These are phyloP conservation scores for Albizia julibrissin DNA, from an alignment of 306 rosid genomes.

Conservation along the genomic window DNA sequence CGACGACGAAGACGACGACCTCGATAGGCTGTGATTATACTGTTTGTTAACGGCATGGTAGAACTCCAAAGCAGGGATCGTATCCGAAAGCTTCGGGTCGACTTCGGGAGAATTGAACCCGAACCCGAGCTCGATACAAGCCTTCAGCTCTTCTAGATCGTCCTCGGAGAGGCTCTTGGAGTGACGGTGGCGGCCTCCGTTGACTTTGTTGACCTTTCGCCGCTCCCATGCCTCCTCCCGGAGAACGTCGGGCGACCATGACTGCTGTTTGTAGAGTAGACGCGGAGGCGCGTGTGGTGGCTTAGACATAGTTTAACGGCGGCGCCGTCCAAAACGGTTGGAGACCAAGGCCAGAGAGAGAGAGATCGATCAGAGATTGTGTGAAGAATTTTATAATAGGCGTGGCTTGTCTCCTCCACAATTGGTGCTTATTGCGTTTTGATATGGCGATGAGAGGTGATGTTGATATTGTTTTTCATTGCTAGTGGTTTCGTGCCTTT, in stretches of 20 bases:
- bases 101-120: constrained; percentile 63
- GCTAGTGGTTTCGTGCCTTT: not conserved
- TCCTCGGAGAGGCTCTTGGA: constrained; percentile 67
- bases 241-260: constrained; percentile 69
- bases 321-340: not conserved
- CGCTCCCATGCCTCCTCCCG: constrained; percentile 84
- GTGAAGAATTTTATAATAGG: not conserved
- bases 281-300: constrained; percentile 40
- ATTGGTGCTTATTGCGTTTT: not conserved
- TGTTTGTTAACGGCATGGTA: constrained; percentile 60
- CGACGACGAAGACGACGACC: constrained; percentile 52
- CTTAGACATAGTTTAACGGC: constrained; percentile 35
- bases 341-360: not conserved
- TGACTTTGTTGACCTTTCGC: constrained; percentile 36
- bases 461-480: no score
- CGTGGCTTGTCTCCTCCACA: not conserved
- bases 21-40: constrained; percentile 41
- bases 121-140: constrained; percentile 79
- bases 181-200: not conserved
- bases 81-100: constrained; percentile 51
- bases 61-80: constrained; percentile 66
- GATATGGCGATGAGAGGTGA: not conserved
- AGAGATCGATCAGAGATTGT: not conserved
- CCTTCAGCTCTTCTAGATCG: constrained; percentile 72
- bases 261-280: constrained; percentile 59